phyloP scores from a whole-genome alignment of 2,329 filamentous ascomycete species.

The Xylariaceae sp. region DNA sequence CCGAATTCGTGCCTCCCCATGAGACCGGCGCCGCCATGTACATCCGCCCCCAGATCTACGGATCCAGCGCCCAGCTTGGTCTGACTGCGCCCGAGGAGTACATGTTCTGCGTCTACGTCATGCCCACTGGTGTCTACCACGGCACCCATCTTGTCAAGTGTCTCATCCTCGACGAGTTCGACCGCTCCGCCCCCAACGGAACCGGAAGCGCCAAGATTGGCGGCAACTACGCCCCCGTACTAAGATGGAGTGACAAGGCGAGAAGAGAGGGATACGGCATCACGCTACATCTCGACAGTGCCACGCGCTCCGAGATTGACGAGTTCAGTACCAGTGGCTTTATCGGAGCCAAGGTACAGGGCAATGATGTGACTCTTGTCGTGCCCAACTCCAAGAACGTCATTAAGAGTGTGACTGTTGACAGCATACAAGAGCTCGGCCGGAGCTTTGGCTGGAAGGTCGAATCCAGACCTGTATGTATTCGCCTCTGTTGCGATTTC shows the following conservation, averaged over 20 bases:
- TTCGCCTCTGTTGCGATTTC: background rate
- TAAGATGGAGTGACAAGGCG: slow-evolving; percentile 81
- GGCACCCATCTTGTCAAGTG: slow-evolving; percentile 82
- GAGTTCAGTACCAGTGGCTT: slow-evolving; percentile 96
- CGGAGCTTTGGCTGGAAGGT: slow-evolving; percentile 77
- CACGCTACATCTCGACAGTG: slow-evolving; percentile 86
- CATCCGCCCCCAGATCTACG: slow-evolving; percentile 82
- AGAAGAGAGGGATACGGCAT: slow-evolving; percentile 80
- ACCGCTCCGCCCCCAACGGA: slow-evolving; percentile 85
- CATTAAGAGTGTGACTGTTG: slow-evolving; percentile 65
- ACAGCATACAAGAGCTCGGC: slow-evolving; percentile 71
- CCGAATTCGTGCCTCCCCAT: slow-evolving; percentile 85
- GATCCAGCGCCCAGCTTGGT: slow-evolving; percentile 79
- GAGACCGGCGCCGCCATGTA: slow-evolving; percentile 89
- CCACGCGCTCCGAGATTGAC: slow-evolving; percentile 77
- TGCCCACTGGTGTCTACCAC: slow-evolving; percentile 93
- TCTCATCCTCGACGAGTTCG: slow-evolving; percentile 86
- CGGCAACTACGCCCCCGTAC: slow-evolving; percentile 90
- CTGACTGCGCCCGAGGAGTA: slow-evolving; percentile 87
- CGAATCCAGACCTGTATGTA: slow-evolving; percentile 63
- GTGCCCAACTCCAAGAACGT: slow-evolving; percentile 85
- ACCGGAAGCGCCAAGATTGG: slow-evolving; percentile 91
- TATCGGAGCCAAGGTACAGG: slow-evolving; percentile 66
- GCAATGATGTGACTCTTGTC: slow-evolving; percentile 62
- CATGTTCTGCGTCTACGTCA: slow-evolving; percentile 81